These are phyloP conservation scores for Adansonia madagascariensis DNA, from an alignment of 441 rosid genomes.

Conservation along the genomic window DNA sequence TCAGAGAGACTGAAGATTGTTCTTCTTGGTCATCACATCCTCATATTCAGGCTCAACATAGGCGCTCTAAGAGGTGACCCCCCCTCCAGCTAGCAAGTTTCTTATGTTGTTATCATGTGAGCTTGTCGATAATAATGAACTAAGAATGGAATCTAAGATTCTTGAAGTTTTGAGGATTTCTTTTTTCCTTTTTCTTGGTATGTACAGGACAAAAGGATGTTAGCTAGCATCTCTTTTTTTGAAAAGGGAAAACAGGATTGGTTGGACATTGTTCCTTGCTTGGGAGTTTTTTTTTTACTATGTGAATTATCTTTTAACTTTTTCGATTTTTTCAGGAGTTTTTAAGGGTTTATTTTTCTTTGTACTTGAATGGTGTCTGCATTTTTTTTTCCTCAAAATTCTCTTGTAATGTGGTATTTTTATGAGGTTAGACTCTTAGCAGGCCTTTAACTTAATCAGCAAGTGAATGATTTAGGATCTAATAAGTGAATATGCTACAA, in stretches of 20 bases:
- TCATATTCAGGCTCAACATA: conserved; percentile 49
- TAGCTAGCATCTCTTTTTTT: not conserved
- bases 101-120: not conserved
- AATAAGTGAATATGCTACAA: conserved; percentile 1
- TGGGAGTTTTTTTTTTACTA: too few relatives aligned
- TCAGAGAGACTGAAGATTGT: conserved; percentile 38
- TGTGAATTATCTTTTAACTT: too few relatives aligned
- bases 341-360: not conserved
- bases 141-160: not conserved
- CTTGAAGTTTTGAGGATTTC: not conserved
- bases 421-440: not conserved
- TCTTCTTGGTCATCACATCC: conserved; percentile 34
- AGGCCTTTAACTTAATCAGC: not conserved
- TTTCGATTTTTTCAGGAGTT: too few relatives aligned
- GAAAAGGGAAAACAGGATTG: too few relatives aligned
- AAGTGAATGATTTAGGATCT: not conserved
- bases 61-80: conserved; percentile 72
- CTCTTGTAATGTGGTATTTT: not conserved
- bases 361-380: not conserved
- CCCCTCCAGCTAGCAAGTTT: not conserved
- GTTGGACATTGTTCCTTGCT: too few relatives aligned
- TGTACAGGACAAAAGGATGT: not conserved
- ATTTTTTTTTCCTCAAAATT: not conserved
- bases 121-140: not conserved
- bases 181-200: not conserved